These are phyloP conservation scores for Entomortierella parvispora DNA, from an alignment of 192 early-diverging fungal species.

Conservation along the genomic window DNA sequence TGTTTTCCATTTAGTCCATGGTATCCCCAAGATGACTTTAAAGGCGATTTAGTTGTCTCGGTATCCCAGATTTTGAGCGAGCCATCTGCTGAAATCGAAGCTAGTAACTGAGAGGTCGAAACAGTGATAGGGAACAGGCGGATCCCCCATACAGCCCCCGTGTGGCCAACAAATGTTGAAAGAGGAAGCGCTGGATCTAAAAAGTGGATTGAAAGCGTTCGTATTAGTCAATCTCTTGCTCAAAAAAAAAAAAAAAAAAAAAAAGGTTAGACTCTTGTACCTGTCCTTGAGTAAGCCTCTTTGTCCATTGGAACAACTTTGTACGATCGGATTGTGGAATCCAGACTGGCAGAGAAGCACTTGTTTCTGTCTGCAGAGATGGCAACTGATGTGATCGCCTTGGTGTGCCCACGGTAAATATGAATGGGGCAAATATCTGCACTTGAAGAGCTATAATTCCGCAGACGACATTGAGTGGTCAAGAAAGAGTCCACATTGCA, in stretches of 20 bases:
- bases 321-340: slow-evolving; percentile 79
- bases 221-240: too few species aligned
- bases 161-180: slow-evolving; percentile 79
- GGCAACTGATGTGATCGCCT: slow-evolving; percentile 71
- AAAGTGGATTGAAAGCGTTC: neutral
- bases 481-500: too few species aligned
- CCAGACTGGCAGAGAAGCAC: slow-evolving; percentile 77
- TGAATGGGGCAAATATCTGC: slow-evolving; percentile 72
- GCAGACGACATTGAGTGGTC: too few species aligned
- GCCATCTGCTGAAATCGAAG: slow-evolving; percentile 83
- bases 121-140: slow-evolving; percentile 68
- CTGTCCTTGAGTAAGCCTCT: slow-evolving; percentile 65
- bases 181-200: slow-evolving; percentile 64
- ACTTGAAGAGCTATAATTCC: neutral
- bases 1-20: slow-evolving; percentile 39
- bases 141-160: slow-evolving; percentile 89
- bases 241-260: neutral
- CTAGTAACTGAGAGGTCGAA: slow-evolving; percentile 63
- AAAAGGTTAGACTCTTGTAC: slow-evolving; percentile 22
- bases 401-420: slow-evolving; percentile 83
- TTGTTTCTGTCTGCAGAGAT: slow-evolving; percentile 66
- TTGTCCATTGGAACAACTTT: slow-evolving; percentile 62
- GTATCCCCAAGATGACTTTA: slow-evolving; percentile 61
- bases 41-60: slow-evolving; percentile 46
- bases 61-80: slow-evolving; percentile 86